Percentiles rank a stretch among this genome's conserved stretches.
Conservation (phyloP, 805 yeast species). For the Wickerhamomyces subpelliculosus region DNA sequence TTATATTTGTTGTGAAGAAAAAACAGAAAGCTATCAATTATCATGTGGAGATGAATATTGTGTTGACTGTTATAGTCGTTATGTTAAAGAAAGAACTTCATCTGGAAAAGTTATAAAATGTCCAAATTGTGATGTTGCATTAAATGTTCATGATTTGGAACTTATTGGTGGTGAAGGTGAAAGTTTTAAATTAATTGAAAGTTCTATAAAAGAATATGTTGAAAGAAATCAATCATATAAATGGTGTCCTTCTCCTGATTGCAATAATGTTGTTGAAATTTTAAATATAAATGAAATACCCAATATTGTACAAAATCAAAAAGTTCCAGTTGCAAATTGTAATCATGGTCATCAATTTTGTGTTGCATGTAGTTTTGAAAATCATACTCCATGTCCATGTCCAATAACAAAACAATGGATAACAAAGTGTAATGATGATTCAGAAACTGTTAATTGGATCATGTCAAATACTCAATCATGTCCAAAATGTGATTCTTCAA, state of each 20-base stretch:
- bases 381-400: conserved; percentile 86
- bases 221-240: conserved; percentile 42
- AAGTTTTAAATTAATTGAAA: conserved; percentile 24
- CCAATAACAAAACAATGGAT: conserved; percentile 63
- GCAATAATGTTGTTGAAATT: conserved; percentile 48
- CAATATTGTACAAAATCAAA: conserved; percentile 1
- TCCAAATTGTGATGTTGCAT: conserved; percentile 46
- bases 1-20: conserved; percentile 65
- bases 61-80: conserved; percentile 55
- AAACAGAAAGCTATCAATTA: conserved; percentile 38
- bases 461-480: conserved; percentile 78
- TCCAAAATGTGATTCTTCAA: conserved; percentile 71
- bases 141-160: conserved; percentile 33
- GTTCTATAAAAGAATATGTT: conserved; percentile 43
- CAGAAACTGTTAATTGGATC: conserved; percentile 86
- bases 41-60: conserved; percentile 74
- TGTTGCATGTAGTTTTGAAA: conserved; percentile 63
- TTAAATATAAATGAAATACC: conserved; percentile 8
- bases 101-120: conserved; percentile 52
- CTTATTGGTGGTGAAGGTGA: conserved; percentile 29
- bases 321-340: conserved; percentile 71
- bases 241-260: conserved; percentile 87
- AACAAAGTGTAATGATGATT: conserved; percentile 73
- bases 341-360: conserved; percentile 66
- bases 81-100: conserved; percentile 38